Conservation (phyloP, 257 asterid species). For the Gardenia jasminoides region DNA sequence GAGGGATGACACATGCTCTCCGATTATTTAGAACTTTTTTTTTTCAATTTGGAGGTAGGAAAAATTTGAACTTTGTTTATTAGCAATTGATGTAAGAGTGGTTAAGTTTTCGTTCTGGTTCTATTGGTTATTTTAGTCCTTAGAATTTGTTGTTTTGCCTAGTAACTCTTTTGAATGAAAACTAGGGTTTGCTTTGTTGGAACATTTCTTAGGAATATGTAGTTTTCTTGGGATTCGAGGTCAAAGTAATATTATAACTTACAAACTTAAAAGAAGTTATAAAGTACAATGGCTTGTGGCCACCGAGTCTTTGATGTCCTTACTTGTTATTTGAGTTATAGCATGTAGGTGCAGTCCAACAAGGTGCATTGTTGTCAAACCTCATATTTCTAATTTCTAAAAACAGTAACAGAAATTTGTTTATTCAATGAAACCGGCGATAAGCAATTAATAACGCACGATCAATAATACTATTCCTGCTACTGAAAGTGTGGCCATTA, state of each 20-base stretch:
- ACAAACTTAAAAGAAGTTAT: background rate
- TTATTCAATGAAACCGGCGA: background rate
- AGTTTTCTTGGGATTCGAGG: conserved; percentile 16
- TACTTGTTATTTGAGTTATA: background rate
- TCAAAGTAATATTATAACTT: conserved; percentile 18
- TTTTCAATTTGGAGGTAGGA: too few species aligned
- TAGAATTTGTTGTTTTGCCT: background rate
- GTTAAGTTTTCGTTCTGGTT: background rate
- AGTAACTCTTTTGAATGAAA: background rate
- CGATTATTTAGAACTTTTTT: too few species aligned
- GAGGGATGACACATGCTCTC: conserved; percentile 28
- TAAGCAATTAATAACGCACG: background rate
- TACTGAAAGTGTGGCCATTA: conserved; percentile 1
- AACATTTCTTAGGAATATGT: background rate
- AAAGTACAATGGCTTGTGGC: background rate
- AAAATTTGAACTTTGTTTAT: background rate
- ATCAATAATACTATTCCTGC: background rate
- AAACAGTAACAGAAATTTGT: background rate
- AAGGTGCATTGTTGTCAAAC: background rate
- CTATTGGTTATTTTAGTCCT: conserved; percentile 6
- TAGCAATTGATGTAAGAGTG: background rate
- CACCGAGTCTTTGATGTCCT: too few species aligned
- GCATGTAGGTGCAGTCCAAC: background rate
- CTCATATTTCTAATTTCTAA: too few species aligned
- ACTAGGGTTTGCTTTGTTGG: background rate